Base-by-base conservation (phyloP, 805 yeast species). In the Gaillardinia entomophila region DNA sequence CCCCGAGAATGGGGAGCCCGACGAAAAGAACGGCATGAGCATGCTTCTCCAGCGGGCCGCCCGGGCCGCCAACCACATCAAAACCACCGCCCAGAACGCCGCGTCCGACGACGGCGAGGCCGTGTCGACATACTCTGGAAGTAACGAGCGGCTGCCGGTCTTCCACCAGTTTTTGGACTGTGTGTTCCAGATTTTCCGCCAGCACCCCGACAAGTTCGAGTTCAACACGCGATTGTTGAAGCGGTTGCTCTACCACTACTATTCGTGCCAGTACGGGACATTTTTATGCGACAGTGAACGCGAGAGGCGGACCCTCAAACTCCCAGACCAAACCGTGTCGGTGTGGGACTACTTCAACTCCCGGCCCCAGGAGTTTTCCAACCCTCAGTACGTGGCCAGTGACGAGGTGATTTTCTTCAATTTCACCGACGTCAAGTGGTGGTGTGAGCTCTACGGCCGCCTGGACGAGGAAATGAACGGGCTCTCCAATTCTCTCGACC, bases 341-440 rank as follows among this genome's bases (percentile, higher is more conserved):
- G 96, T 83, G 1, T 89, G 97, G 97, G 95, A 89, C 55, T 89
- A 92, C 52, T 90, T 92, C 62, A 66, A 77, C 34, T 83, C 95
- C 4, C 65, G 96, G 16, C 66, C 68, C 13, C 54, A 54, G 8
- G 95, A 89, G 51, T 90, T 89, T 49, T 57, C 70, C 1, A 83
- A 82, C 51, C 55, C 57, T 13, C 48, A 45, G 2, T 86, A 71
- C 48, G 45, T 46, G 4, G 44, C 20, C 26, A 34, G 45, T n/a
- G 59, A 58, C n/a, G 66, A 63, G 23, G 73, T 66, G 30, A 52
- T 85, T 1, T 73, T 75, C 30, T 87, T 90, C 19, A 74, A 78
- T 52, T 69, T 65, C 38, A 68, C 66, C 14, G 73, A 75, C 29
- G 71, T 80, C n/a, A 72, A 74, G 41, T 90, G 95, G 90, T 89